A percentile compares a stretch with the other conserved stretches of the same genome.
phyloP scores from a whole-genome alignment of 805 yeast genomes.

The Metschnikowia picachoensis region DNA sequence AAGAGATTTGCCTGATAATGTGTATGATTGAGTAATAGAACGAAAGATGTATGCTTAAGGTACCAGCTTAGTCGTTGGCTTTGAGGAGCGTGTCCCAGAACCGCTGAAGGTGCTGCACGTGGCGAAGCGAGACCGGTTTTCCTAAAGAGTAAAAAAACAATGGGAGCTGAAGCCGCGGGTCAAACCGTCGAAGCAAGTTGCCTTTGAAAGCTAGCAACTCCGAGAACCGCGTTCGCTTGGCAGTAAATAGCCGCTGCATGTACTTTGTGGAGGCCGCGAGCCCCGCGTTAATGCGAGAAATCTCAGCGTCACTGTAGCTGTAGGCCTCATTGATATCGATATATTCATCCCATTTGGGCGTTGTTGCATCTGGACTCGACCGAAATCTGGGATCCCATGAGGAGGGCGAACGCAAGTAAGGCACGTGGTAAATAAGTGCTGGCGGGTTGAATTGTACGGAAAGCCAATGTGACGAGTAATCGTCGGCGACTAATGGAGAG shows the following conservation, averaged over 20 bases:
- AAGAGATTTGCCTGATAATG: slow-evolving; percentile 11
- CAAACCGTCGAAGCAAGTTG: slow-evolving; percentile 7
- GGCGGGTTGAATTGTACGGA: slow-evolving; percentile 19
- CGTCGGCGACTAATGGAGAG: slow-evolving; percentile 58
- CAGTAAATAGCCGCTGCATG: slow-evolving; percentile 2
- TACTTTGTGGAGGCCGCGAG: slow-evolving; percentile 4
- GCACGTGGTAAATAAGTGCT: slow-evolving; percentile 45
- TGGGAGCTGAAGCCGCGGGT: slow-evolving; percentile 6
- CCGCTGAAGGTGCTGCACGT: slow-evolving; percentile 7
- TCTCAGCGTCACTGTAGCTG: slow-evolving; percentile 36
- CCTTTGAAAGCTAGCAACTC: slow-evolving; percentile 3
- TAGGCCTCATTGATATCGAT: slow-evolving; percentile 52
- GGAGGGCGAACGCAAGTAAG: slow-evolving; percentile 54
- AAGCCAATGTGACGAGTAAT: slow-evolving; percentile 46
- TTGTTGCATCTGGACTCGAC: slow-evolving; percentile 26
- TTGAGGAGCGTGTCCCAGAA: slow-evolving; percentile 8
- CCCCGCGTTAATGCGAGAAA: slow-evolving; percentile 9
- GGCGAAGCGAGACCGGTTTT: slow-evolving; percentile 5
- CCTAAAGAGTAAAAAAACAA: slow-evolving; percentile 7
- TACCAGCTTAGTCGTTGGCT: background rate
- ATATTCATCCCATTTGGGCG: slow-evolving; percentile 42
- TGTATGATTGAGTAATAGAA: background rate
- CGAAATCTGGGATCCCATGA: slow-evolving; percentile 34
- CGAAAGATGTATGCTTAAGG: background rate
- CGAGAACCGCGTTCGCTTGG: slow-evolving; percentile 1